Evolutionary conservation across 805 yeast species (phyloP).

Genomic region (Yarrowia keelungensis): DNA sequence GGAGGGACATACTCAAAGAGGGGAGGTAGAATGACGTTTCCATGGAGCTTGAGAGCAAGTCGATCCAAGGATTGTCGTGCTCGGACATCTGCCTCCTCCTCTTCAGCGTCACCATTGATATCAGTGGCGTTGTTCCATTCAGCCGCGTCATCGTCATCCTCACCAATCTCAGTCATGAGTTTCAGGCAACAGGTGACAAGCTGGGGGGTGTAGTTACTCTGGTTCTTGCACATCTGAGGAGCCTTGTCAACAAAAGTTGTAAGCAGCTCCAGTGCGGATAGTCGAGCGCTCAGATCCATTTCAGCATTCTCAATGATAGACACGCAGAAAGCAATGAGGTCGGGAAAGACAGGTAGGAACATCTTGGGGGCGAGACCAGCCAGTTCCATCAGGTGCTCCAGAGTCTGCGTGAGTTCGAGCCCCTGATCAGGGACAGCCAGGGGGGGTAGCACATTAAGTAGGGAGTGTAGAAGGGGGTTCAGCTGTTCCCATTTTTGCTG

Average conservation of each 20-base stretch:
- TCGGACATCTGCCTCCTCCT: conserved; percentile 84
- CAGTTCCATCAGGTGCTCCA: conserved; percentile 86
- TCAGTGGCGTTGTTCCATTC: conserved; percentile 88
- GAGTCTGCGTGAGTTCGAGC: conserved; percentile 80
- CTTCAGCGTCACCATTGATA: conserved; percentile 77
- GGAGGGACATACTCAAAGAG: conserved; percentile 85
- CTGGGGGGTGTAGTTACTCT: conserved; percentile 71
- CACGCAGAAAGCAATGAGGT: conserved; percentile 86
- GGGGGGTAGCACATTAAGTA: conserved; percentile 86
- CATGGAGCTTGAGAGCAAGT: conserved; percentile 81
- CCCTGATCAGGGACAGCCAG: conserved; percentile 81
- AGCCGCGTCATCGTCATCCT: conserved; percentile 80
- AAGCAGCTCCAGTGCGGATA: conserved; percentile 85
- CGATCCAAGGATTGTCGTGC: conserved; percentile 96
- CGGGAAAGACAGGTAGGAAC: conserved; percentile 88
- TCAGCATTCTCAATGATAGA: conserved; percentile 82
- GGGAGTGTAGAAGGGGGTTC: conserved; percentile 79
- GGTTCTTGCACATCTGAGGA: conserved; percentile 91
- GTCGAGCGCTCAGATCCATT: conserved; percentile 77
- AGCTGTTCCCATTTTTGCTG: conserved; percentile 78
- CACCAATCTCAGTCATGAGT: conserved; percentile 91
- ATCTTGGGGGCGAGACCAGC: conserved; percentile 94
- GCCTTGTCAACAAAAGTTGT: conserved; percentile 92
- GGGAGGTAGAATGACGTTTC: conserved; percentile 82
- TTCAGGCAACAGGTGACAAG: conserved; percentile 76